Conservation (phyloP, 768 basidiomycete genomes). For the Auricularia auricula-judae region DNA sequence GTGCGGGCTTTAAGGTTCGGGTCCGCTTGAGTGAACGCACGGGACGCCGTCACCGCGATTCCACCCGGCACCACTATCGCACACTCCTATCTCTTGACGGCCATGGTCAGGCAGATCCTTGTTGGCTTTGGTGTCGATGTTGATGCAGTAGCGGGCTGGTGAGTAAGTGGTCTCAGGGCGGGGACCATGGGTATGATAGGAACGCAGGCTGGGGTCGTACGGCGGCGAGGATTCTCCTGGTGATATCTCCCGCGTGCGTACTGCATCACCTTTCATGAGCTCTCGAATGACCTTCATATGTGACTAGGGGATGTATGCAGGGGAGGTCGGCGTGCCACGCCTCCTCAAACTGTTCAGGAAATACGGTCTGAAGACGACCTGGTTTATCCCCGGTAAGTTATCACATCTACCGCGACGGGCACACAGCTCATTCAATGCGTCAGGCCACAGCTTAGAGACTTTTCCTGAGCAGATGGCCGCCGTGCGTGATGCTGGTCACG, state of each 20-base stretch:
- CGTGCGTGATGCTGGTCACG: slow-evolving; percentile 63
- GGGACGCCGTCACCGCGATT: neutral
- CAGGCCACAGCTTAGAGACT: slow-evolving; percentile 63
- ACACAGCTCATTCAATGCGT: no score
- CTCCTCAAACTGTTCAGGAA: slow-evolving; percentile 63
- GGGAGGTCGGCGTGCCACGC: slow-evolving; percentile 60
- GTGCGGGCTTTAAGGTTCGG: no score
- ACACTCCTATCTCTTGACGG: neutral
- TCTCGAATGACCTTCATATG: neutral
- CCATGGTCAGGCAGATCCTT: slow-evolving; percentile 46
- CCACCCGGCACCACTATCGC: neutral
- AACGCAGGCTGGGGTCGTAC: slow-evolving; percentile 53
- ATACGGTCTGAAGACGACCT: slow-evolving; percentile 55
- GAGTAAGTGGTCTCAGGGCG: slow-evolving; percentile 6
- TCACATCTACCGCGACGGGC: no score
- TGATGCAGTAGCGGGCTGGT: slow-evolving; percentile 71
- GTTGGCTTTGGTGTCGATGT: slow-evolving; percentile 63
- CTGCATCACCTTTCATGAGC: neutral
- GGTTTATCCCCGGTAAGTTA: slow-evolving; percentile 59
- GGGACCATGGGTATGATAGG: neutral
- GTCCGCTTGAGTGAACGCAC: neutral
- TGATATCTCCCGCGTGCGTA: slow-evolving; percentile 50
- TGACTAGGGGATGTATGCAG: slow-evolving; percentile 54
- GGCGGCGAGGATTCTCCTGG: slow-evolving; percentile 63
- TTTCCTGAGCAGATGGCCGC: slow-evolving; percentile 61